Conservation (phyloP, 805 yeast species). For the Yamadazyma akitaensis region DNA sequence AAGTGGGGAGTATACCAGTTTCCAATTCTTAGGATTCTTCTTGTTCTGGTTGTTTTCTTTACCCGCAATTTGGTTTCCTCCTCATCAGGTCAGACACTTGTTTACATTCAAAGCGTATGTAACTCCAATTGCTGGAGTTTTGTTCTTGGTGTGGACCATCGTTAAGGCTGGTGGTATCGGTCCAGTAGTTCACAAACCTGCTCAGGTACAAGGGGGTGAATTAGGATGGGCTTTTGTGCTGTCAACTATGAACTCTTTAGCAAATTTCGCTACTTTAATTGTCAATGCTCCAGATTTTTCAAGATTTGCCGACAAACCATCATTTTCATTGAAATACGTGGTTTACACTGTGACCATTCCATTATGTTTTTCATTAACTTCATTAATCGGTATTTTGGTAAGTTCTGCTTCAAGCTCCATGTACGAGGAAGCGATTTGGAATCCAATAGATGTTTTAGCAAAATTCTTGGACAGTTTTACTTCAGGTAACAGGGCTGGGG, state of each 20-base stretch:
- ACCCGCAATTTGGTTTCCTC: slow-evolving; percentile 79
- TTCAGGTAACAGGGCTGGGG: slow-evolving; percentile 42
- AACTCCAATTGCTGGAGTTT: slow-evolving; percentile 81
- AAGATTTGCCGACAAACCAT: slow-evolving; percentile 61
- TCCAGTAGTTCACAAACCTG: slow-evolving; percentile 56
- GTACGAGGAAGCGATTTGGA: slow-evolving; percentile 75
- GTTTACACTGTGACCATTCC: slow-evolving; percentile 65
- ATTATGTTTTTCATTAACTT: slow-evolving; percentile 71
- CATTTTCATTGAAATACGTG: slow-evolving; percentile 37
- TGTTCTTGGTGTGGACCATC: slow-evolving; percentile 79
- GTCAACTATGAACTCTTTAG: slow-evolving; percentile 74
- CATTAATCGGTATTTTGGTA: slow-evolving; percentile 80
- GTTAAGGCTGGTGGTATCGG: slow-evolving; percentile 80
- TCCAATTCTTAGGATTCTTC: slow-evolving; percentile 71
- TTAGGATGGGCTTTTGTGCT: slow-evolving; percentile 82
- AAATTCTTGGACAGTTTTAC: slow-evolving; percentile 50
- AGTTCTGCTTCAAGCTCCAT: slow-evolving; percentile 71
- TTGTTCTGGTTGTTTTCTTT: slow-evolving; percentile 76
- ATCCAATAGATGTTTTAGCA: slow-evolving; percentile 73
- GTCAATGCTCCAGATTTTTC: slow-evolving; percentile 88
- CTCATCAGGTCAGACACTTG: slow-evolving; percentile 77
- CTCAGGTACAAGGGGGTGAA: slow-evolving; percentile 50
- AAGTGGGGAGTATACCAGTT: slow-evolving; percentile 62
- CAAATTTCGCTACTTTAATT: slow-evolving; percentile 87
- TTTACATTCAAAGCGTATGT: slow-evolving; percentile 78